phyloP scores from a whole-genome alignment of 2,329 filamentous ascomycete species.

The Cephalotrichum gorgonifer region DNA sequence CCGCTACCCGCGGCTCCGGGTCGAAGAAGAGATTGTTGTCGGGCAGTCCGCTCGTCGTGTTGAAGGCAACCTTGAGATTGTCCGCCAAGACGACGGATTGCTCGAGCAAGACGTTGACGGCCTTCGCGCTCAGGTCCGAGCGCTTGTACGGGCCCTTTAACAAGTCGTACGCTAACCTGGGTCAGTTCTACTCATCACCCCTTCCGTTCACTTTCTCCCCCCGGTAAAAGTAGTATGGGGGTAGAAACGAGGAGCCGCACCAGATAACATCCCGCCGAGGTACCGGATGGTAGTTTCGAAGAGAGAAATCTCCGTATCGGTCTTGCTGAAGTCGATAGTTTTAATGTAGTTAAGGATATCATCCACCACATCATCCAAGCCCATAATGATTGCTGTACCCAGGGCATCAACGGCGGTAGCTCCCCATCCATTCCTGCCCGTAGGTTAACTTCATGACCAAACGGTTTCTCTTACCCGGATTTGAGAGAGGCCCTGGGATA shows the following conservation, averaged over 20 bases:
- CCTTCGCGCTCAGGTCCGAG: constrained; percentile 29
- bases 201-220: not conserved
- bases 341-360: constrained; percentile 63
- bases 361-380: constrained; percentile 53
- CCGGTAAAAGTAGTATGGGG: not conserved
- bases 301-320: constrained; percentile 51
- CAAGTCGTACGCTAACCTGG: constrained; percentile 51
- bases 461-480: not conserved
- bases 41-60: constrained; percentile 66
- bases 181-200: not conserved
- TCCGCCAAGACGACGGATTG: constrained; percentile 64
- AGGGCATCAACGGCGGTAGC: constrained; percentile 74
- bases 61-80: constrained; percentile 65
- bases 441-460: not conserved
- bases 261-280: constrained; percentile 68
- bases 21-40: constrained; percentile 56
- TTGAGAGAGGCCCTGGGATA: not conserved
- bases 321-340: constrained; percentile 51
- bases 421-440: constrained; percentile 67
- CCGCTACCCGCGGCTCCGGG: constrained; percentile 35
- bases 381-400: constrained; percentile 71
- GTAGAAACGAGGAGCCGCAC: constrained; percentile 22
- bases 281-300: constrained; percentile 92
- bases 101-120: constrained; percentile 48
- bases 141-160: constrained; percentile 54